Base-by-base conservation (phyloP, 1,284 basidiomycete species). In the Marasmius sp. region DNA sequence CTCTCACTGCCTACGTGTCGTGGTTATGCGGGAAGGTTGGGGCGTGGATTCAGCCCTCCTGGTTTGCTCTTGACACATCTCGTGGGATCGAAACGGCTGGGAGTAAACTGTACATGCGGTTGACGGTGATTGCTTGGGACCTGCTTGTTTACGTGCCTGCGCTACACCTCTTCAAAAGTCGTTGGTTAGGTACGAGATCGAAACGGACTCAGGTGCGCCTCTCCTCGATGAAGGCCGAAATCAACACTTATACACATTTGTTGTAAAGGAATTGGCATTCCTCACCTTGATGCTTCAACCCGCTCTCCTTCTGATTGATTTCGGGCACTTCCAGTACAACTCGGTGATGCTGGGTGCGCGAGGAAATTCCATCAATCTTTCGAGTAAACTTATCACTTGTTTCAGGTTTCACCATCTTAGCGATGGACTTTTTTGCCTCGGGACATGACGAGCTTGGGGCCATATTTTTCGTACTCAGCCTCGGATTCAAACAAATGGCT, bases 401-500 rank as follows among this genome's bases (percentile, higher is more conserved):
- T 12, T 34, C 65, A 91, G 89, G 91, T 9, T 79, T 95, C 37
- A 88, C 92, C 0, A 72, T 95, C 22, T 78, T 91, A 47, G 79
- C 92, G 0, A 71, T 93, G 45, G 85, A 88, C 66, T 85, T 84
- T 67, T 92, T 96, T 57, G 85, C 88, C 6, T 71, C 72, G 1
- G 88, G 85, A 7, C 78, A 82, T 36, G 94, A 98, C 71, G 73
- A 92, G 3, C 66, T 87, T 0, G 95, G 93, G 0, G 92, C 93
- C 6, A 71, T 92, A n/a, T 86, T 81, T 64, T 97, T 97, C 68
- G 91, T 93, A 8, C 79, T 89, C 38, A 92, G 92, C 67, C 81
- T 98, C 16, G 84, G 90, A 3, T 97, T 97, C 82, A 97, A 98
- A 74, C 95, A 97, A 74, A 97, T 97, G 94, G 90, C 93, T 5